Conservation (phyloP, 768 basidiomycete species). For the Lentinula guzmanii region DNA sequence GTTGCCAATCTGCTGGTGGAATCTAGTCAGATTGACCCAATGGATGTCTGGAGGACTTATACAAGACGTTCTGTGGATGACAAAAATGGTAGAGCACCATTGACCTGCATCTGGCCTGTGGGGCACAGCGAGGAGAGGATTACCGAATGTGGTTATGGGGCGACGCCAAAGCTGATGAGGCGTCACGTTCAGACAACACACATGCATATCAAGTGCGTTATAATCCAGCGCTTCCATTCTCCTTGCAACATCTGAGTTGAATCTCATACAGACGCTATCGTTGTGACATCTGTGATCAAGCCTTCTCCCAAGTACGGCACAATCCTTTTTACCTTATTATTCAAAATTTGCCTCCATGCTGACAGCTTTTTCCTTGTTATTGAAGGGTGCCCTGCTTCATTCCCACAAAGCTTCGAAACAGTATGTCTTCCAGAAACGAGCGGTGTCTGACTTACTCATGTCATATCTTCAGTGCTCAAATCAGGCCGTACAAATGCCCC, state of each 20-base stretch:
- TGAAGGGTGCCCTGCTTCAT: slow-evolving; percentile 2
- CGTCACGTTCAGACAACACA: slow-evolving; percentile 5
- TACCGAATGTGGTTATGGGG: neutral
- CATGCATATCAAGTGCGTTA: slow-evolving; percentile 2
- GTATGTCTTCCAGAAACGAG: neutral
- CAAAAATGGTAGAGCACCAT: neutral
- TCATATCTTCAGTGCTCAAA: neutral
- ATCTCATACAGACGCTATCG: neutral
- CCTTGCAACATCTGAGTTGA: neutral
- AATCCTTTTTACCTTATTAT: neutral
- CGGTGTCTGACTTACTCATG: neutral
- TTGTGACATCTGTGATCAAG: slow-evolving; percentile 4
- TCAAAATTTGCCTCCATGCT: neutral
- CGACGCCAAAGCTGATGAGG: slow-evolving; percentile 4
- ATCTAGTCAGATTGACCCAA: neutral
- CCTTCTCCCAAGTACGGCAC: slow-evolving; percentile 1
- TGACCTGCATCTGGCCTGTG: neutral
- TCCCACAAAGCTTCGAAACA: slow-evolving; percentile 4
- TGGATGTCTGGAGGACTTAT: slow-evolving; percentile 4
- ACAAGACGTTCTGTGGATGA: neutral
- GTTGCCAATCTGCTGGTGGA: neutral
- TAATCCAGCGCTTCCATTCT: neutral
- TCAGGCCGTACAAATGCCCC: slow-evolving; percentile 2
- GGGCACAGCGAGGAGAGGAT: neutral
- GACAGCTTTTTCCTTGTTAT: neutral